These are phyloP conservation scores for Cyclostephanos tholiformis DNA, from an alignment of 108 stramenopile genomes.

Conservation along the genomic window DNA sequence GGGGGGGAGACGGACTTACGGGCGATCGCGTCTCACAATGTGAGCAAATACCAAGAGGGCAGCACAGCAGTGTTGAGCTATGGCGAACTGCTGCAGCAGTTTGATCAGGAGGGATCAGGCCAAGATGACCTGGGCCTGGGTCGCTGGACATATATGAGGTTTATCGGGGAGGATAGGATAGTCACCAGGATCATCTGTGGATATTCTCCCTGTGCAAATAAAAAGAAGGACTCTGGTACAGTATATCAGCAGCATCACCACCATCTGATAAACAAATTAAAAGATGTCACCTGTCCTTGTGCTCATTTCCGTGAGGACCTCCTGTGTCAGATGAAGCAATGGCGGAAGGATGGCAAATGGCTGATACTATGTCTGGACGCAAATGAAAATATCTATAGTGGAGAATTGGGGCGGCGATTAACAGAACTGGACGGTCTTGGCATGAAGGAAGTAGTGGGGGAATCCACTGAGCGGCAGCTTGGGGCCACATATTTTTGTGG, in stretches of 20 bases:
- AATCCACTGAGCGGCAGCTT: not conserved
- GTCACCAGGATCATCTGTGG: not conserved
- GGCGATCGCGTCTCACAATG: slow-evolving; percentile 12
- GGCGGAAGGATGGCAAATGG: not conserved
- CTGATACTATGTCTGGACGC: not conserved
- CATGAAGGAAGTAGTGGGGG: not conserved
- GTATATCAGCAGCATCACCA: slow-evolving; percentile 4
- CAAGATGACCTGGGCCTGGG: slow-evolving; percentile 11
- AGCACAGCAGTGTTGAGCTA: slow-evolving; percentile 10
- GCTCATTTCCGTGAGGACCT: too few relatives aligned
- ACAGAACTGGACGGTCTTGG: not conserved
- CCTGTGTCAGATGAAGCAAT: too few relatives aligned
- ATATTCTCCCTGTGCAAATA: slow-evolving; percentile 1
- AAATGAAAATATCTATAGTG: not conserved
- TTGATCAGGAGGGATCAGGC: not conserved
- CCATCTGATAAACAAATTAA: slow-evolving; percentile 1
- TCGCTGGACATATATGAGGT: slow-evolving; percentile 14
- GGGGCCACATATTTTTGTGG: slow-evolving; percentile 3
- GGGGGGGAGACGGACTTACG: slow-evolving; percentile 10
- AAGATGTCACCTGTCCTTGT: too few relatives aligned
- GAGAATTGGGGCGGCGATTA: not conserved
- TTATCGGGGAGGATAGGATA: not conserved
- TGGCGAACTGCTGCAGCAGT: slow-evolving; percentile 4
- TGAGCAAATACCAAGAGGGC: slow-evolving; percentile 16
- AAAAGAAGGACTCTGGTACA: not conserved